Base-by-base conservation (phyloP, 1,284 basidiomycete species). In the Takashimella tepidaria region DNA sequence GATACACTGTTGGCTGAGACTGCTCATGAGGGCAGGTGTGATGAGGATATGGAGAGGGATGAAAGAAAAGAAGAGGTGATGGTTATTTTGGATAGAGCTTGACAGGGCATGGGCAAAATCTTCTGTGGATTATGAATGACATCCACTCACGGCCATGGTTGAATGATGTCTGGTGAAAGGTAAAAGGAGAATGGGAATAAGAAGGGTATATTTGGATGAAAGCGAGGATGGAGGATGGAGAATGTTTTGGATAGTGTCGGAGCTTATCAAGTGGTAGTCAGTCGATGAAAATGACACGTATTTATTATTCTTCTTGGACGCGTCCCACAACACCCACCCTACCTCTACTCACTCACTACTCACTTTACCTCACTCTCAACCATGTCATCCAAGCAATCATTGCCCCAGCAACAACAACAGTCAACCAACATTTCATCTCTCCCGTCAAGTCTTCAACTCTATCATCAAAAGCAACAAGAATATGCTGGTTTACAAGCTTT, bases 401-500 rank as follows among this genome's bases (percentile, higher is more conserved):
- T 37, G 31, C 8, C 31, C 31, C 31, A 37, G 31, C 31, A 16
- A 37, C 31, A 16, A 37, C 8, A 37, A 8, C 31, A 8, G 16
- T 16, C 31, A 37, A 37, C 31, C 23, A 26, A 49, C 45, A 22
- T 37, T 3, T 26, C 43, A 5, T 11, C 45, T 44, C 67, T 74
- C 41, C 66, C 74, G 13, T 61, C 70, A 1, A 62, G 67, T 0
- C 63, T 70, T 13, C 64, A 71, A 41, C 66, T 63, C 23, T 57
- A 73, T 3, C 63, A 64, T 40, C 70, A 74, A 49, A 76, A 76
- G 54, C 74, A 76, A 56, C 73, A 75, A 51, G 74, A 76, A 54
- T 63, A 76, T 57, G 68, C 71, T 4, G 69, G 67, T 5, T 57
- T 76, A 6, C 68, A 72, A 54, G 73, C 73, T 37, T 56, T 76